Percentiles rank a stretch among this genome's conserved stretches.
Evolutionary conservation across 331 rosid species (phyloP).

Genomic region (Pyracantha coccinea): DNA sequence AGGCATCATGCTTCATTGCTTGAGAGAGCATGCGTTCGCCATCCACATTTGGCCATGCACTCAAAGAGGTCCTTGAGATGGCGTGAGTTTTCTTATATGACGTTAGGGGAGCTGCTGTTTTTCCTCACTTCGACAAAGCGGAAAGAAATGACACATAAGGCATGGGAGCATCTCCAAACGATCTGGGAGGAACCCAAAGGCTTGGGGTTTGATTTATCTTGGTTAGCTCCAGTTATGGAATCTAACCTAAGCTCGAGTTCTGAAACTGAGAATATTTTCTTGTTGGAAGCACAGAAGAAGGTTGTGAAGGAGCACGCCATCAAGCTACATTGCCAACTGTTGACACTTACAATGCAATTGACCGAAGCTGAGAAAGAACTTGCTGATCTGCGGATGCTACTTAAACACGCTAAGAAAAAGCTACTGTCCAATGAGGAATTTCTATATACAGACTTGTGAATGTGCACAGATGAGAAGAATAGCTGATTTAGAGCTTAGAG

Average conservation of each 20-base stretch:
- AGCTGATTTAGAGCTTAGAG: not conserved
- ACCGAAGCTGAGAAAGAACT: not conserved
- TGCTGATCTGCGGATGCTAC: not conserved
- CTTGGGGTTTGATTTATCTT: slow-evolving; percentile 6
- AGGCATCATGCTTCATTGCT: not conserved
- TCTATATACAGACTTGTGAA: not conserved
- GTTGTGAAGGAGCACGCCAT: not conserved
- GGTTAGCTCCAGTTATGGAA: not conserved
- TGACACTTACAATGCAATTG: not conserved
- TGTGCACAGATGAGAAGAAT: not conserved
- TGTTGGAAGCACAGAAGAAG: not conserved
- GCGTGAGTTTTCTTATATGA: slow-evolving; percentile 4
- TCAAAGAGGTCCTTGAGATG: not conserved
- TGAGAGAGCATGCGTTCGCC: not conserved
- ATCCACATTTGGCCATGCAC: not conserved
- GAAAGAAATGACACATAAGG: not conserved
- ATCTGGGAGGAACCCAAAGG: slow-evolving; percentile 7
- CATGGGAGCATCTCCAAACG: not conserved
- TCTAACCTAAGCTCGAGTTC: not conserved
- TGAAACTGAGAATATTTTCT: not conserved
- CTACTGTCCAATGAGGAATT: not conserved
- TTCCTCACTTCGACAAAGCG: slow-evolving; percentile 6
- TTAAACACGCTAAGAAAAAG: not conserved
- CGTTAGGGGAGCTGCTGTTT: slow-evolving; percentile 7
- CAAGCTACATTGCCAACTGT: slow-evolving; percentile 4